phyloP scores from a whole-genome alignment of 2,329 filamentous ascomycete species.

The Mollisia scopiformis region DNA sequence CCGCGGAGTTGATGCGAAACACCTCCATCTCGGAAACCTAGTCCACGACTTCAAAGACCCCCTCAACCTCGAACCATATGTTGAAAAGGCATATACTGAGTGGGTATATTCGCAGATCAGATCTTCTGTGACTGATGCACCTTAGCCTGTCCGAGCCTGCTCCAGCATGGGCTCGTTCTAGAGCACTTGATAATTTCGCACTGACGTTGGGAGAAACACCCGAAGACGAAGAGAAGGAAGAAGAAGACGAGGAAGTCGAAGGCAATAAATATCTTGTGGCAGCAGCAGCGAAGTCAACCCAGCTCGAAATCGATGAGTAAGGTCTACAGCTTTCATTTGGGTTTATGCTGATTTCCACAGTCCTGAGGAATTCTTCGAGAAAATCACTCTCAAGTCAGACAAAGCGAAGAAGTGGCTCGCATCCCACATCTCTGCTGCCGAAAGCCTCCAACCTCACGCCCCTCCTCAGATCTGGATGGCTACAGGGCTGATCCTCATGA shows the following conservation, averaged over 20 bases:
- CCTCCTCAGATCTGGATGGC: slow-evolving; percentile 28
- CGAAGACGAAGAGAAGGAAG: slow-evolving; percentile 19
- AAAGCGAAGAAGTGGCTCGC: slow-evolving; percentile 28
- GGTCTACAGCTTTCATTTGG: background rate
- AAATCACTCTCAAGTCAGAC: slow-evolving; percentile 22
- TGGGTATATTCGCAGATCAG: slow-evolving; percentile 4
- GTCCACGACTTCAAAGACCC: slow-evolving; percentile 27
- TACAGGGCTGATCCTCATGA: slow-evolving; percentile 30
- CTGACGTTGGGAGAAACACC: slow-evolving; percentile 27
- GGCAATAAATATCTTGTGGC: slow-evolving; percentile 24
- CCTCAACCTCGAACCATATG: slow-evolving; percentile 23
- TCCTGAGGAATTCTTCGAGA: slow-evolving; percentile 23
- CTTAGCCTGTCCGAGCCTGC: slow-evolving; percentile 19
- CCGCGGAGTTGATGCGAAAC: slow-evolving; percentile 22
- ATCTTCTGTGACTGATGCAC: background rate
- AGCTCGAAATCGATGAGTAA: slow-evolving; percentile 29
- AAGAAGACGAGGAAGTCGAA: slow-evolving; percentile 17
- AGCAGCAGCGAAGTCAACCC: slow-evolving; percentile 26
- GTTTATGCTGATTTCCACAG: slow-evolving; percentile 4
- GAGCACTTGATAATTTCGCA: slow-evolving; percentile 24
- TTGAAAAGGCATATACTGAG: slow-evolving; percentile 28
- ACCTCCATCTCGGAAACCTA: slow-evolving; percentile 29
- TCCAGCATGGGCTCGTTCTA: slow-evolving; percentile 22
- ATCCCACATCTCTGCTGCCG: too few species aligned
- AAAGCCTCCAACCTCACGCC: slow-evolving; percentile 29